These are phyloP conservation scores for Paracoccidioides lutzii DNA, from an alignment of 2,329 filamentous ascomycete species.

Conservation along the genomic window DNA sequence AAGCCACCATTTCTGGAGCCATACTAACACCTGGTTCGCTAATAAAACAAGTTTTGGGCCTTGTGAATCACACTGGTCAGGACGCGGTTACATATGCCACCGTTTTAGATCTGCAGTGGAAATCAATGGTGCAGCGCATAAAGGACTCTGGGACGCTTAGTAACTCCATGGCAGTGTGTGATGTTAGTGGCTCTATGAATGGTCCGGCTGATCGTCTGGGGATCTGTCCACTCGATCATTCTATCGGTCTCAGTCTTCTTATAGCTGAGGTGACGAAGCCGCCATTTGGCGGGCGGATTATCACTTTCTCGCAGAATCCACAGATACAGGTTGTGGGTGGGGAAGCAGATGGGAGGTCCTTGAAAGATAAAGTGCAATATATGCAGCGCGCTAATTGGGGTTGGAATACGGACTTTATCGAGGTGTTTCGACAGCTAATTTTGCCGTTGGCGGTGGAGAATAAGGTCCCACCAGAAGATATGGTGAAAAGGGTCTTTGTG, in stretches of 20 bases:
- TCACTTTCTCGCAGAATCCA: constrained; percentile 40
- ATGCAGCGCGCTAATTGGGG: constrained; percentile 28
- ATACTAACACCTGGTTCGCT: constrained; percentile 42
- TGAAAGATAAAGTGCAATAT: constrained; percentile 32
- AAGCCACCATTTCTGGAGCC: constrained; percentile 42
- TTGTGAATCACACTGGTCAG: constrained; percentile 25
- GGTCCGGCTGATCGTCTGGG: constrained; percentile 18
- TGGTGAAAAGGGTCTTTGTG: constrained; percentile 49
- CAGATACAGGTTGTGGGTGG: constrained; percentile 32
- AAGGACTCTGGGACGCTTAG: constrained; percentile 42
- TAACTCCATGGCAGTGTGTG: constrained; percentile 44
- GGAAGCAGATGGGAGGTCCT: constrained; percentile 11
- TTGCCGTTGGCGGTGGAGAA: constrained; percentile 42
- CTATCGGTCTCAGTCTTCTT: constrained; percentile 45
- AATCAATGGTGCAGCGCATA: constrained; percentile 44
- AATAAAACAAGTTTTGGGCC: constrained; percentile 27
- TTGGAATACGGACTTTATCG: constrained; percentile 40
- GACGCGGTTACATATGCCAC: not conserved
- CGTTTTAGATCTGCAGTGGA: constrained; percentile 33
- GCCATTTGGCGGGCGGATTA: constrained; percentile 44
- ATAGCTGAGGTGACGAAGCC: constrained; percentile 40
- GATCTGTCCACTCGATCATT: constrained; percentile 39
- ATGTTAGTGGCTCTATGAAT: constrained; percentile 46
- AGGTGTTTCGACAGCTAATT: constrained; percentile 43
- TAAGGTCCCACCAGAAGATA: constrained; percentile 41